phyloP scores from a whole-genome alignment of 1,284 basidiomycete genomes.

The Ustilago esculenta region DNA sequence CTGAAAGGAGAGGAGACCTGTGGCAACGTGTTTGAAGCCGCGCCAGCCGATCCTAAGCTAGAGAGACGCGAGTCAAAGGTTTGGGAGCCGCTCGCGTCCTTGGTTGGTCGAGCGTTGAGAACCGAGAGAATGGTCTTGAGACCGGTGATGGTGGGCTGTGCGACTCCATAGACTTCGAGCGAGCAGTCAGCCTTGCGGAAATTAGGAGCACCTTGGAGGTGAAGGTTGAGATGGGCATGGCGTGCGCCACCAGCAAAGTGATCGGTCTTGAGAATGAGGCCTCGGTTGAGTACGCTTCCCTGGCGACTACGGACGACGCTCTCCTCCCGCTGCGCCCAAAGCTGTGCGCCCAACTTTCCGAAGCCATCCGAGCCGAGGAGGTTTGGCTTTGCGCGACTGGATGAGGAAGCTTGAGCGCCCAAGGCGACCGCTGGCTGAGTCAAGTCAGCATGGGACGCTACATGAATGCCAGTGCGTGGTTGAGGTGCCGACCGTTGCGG shows the following conservation, averaged over 20 bases:
- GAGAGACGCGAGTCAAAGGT: slow-evolving; percentile 26
- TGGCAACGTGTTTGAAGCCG: slow-evolving; percentile 6
- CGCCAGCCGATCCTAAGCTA: slow-evolving; percentile 6
- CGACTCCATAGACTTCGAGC: slow-evolving; percentile 69
- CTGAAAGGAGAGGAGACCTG: slow-evolving; percentile 13
- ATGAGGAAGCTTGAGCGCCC: slow-evolving; percentile 2
- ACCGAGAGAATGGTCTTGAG: slow-evolving; percentile 89
- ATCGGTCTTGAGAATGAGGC: slow-evolving; percentile 89
- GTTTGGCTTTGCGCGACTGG: slow-evolving; percentile 20
- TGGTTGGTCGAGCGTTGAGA: slow-evolving; percentile 71
- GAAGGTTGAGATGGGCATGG: slow-evolving; percentile 76
- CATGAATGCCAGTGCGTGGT: not conserved
- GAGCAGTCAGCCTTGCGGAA: slow-evolving; percentile 77
- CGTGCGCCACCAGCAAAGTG: slow-evolving; percentile 53
- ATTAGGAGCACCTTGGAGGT: slow-evolving; percentile 90
- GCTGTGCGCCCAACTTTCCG: slow-evolving; percentile 34
- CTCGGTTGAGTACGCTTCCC: slow-evolving; percentile 87
- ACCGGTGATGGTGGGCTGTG: slow-evolving; percentile 93
- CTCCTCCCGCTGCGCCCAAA: slow-evolving; percentile 53
- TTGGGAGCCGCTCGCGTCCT: slow-evolving; percentile 12
- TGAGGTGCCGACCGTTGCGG: slow-evolving; percentile 14
- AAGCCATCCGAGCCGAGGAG: slow-evolving; percentile 40
- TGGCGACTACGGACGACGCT: slow-evolving; percentile 83
- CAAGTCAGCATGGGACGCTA: slow-evolving; percentile 3
- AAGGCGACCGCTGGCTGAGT: slow-evolving; percentile 1